phyloP scores from a whole-genome alignment of 2,329 filamentous ascomycete genomes.

The Phyllosticta citribraziliensis region DNA sequence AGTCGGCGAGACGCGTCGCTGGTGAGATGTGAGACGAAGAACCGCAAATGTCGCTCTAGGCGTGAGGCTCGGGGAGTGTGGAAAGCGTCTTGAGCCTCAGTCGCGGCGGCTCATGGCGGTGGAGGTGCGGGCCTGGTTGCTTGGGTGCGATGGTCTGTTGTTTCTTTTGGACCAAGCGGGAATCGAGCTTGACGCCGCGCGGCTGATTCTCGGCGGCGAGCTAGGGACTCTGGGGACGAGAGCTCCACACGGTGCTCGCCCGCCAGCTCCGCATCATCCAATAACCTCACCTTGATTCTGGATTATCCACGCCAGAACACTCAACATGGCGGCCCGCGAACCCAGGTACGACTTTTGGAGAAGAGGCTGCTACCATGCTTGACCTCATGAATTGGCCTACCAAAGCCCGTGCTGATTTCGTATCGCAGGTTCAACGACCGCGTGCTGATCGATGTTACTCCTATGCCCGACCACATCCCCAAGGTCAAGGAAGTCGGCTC shows the following conservation, averaged over 20 bases:
- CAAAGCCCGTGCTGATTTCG: conserved; percentile 3
- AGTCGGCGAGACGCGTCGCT: neutral
- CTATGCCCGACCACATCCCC: conserved; percentile 84
- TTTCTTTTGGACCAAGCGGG: neutral
- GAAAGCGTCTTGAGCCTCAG: neutral
- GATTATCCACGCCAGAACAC: conserved; percentile 15
- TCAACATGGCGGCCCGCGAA: conserved; percentile 52
- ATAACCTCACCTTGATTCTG: conserved; percentile 9
- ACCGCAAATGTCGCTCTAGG: neutral
- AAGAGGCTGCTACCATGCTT: conserved; percentile 13
- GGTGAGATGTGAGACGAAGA: neutral
- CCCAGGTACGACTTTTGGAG: conserved; percentile 40
- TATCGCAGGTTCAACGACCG: conserved; percentile 78
- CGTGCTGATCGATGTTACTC: conserved; percentile 89
- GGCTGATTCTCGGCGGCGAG: conserved; percentile 1
- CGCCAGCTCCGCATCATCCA: neutral
- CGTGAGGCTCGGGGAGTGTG: neutral
- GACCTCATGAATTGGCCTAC: conserved; percentile 16
- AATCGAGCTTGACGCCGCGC: conserved; percentile 1
- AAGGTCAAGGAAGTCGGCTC: conserved; percentile 88
- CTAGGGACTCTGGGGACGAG: neutral
- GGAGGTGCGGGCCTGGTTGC: neutral
- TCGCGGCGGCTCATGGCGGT: neutral
- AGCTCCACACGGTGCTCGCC: neutral
- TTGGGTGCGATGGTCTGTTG: conserved; percentile 1